Conservation (phyloP, 306 rosid genomes). For the Elaeagnus macrophylla region DNA sequence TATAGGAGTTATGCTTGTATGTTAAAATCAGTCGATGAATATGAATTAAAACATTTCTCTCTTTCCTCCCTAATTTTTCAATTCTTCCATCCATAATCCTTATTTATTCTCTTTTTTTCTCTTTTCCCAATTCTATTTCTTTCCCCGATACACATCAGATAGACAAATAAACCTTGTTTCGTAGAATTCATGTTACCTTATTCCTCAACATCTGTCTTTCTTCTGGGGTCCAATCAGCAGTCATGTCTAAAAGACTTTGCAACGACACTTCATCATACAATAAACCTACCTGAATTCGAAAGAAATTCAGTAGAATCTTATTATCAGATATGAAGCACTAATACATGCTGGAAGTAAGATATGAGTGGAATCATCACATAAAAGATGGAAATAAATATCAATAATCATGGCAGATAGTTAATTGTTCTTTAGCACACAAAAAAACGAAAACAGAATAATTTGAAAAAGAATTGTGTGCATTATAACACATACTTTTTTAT, state of each 20-base stretch:
- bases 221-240: slow-evolving; percentile 83
- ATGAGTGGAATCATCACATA: not conserved
- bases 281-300: slow-evolving; percentile 72
- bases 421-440: not conserved
- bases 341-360: not conserved
- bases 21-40: too few species aligned
- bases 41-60: too few species aligned
- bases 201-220: slow-evolving; percentile 88
- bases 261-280: slow-evolving; percentile 77
- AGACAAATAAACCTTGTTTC: too few species aligned
- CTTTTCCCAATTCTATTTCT: too few species aligned
- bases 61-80: too few species aligned
- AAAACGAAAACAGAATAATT: not conserved
- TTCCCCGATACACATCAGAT: too few species aligned
- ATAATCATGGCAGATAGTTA: not conserved
- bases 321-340: not conserved
- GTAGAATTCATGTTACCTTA: slow-evolving; percentile 41
- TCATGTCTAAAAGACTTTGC: slow-evolving; percentile 68
- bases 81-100: too few species aligned
- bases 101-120: too few species aligned
- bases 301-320: slow-evolving; percentile 17
- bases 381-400: not conserved
- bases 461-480: not conserved
- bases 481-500: not conserved
- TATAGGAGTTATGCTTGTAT: too few species aligned